phyloP scores from a whole-genome alignment of 1,284 basidiomycete species.

The Spongispora temasekensis region DNA sequence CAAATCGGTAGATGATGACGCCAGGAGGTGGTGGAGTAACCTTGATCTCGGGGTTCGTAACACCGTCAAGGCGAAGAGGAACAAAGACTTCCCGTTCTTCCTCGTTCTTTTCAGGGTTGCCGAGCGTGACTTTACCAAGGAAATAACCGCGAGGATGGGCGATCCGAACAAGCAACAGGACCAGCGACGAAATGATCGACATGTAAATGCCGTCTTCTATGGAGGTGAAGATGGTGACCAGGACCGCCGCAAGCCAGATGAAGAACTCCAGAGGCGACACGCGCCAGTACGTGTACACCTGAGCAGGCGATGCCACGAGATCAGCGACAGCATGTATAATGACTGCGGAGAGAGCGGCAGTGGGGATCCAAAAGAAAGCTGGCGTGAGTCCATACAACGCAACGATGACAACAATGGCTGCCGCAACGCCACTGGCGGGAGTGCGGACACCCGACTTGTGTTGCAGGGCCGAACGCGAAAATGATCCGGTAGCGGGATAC shows the following conservation, averaged over 20 bases:
- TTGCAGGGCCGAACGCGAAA: conserved; percentile 96
- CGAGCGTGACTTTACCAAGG: conserved; percentile 73
- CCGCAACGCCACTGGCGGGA: conserved; percentile 87
- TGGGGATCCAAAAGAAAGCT: conserved; percentile 89
- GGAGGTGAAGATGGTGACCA: conserved; percentile 85
- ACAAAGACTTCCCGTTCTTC: conserved; percentile 81
- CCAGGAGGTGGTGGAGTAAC: conserved; percentile 84
- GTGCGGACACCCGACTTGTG: conserved; percentile 96
- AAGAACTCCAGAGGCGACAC: conserved; percentile 92
- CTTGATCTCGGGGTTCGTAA: conserved; percentile 72
- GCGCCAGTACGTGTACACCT: conserved; percentile 93
- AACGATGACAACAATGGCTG: conserved; percentile 88
- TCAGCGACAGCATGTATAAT: conserved; percentile 97
- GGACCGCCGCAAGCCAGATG: conserved; percentile 88
- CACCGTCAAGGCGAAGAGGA: conserved; percentile 65
- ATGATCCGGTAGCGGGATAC: conserved; percentile 97
- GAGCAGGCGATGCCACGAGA: conserved; percentile 84
- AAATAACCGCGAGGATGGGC: conserved; percentile 93
- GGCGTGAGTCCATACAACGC: conserved; percentile 92
- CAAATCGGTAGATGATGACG: conserved; percentile 90
- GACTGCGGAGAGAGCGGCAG: conserved; percentile 81
- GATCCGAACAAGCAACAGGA: conserved; percentile 85
- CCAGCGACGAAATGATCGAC: conserved; percentile 80
- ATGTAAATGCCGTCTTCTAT: conserved; percentile 97
- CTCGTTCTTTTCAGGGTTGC: conserved; percentile 33